Evolutionary conservation across 345 rosid genomes (phyloP).

Genomic region (Syzygium grande): DNA sequence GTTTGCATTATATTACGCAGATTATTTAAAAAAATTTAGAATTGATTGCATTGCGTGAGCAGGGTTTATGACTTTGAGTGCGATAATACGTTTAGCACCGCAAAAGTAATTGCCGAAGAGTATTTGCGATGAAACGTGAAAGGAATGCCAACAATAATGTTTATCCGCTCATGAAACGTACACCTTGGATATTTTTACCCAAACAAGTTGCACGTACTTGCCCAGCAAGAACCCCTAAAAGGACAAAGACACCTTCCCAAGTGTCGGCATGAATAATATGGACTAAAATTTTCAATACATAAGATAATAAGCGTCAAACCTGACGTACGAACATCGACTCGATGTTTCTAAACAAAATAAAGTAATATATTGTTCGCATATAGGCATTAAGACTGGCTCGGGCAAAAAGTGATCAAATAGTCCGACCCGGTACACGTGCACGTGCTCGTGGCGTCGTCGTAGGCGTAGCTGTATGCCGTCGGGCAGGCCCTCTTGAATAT

Average conservation of each 20-base stretch:
- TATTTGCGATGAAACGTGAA: no score
- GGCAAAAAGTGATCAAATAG: conserved; percentile 76
- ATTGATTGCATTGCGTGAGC: not conserved
- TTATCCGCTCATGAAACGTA: no score
- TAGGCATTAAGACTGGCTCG: conserved; percentile 8
- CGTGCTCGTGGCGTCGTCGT: conserved; percentile 82
- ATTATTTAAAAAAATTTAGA: not conserved
- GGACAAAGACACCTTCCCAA: no score
- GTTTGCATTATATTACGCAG: not conserved
- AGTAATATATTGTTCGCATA: not conserved
- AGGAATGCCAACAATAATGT: no score
- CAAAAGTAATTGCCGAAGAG: not conserved
- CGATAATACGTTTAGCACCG: not conserved
- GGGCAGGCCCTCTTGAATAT: conserved; percentile 85
- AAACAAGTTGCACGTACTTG: no score
- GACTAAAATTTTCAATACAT: not conserved
- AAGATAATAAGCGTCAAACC: not conserved
- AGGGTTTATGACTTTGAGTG: not conserved
- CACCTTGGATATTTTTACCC: no score
- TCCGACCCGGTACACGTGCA: conserved; percentile 69
- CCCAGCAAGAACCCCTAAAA: no score
- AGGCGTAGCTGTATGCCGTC: conserved; percentile 86
- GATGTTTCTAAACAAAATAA: not conserved
- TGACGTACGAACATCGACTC: not conserved
- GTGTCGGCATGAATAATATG: not conserved